Percentiles rank a stretch among this genome's conserved stretches.
Conservation (phyloP, 129 eudicot genomes). For the Gnaphalium uliginosum region DNA sequence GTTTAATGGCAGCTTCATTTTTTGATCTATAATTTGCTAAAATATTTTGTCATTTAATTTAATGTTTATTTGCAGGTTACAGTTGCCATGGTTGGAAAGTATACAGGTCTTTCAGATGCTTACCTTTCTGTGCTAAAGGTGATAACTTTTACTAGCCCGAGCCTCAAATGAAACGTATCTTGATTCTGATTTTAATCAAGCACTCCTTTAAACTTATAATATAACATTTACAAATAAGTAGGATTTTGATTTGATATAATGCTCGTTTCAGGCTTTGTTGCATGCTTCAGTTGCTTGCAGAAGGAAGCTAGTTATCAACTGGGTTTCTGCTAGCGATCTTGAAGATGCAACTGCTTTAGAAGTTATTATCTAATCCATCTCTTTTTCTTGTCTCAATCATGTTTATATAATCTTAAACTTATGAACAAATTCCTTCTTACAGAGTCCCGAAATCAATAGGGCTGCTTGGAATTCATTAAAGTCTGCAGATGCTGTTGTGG, state of each 20-base stretch:
- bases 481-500: slow-evolving; percentile 79
- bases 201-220: background rate
- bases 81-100: slow-evolving; percentile 97
- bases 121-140: slow-evolving; percentile 95
- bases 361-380: slow-evolving; percentile 46
- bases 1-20: background rate
- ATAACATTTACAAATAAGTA: background rate
- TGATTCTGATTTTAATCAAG: background rate
- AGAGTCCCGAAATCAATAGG: slow-evolving; percentile 68
- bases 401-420: slow-evolving; percentile 12
- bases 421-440: slow-evolving; percentile 24
- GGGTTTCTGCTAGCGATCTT: slow-evolving; percentile 91
- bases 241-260: background rate
- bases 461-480: slow-evolving; percentile 83
- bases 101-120: slow-evolving; percentile 88
- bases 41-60: background rate
- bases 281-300: slow-evolving; percentile 87
- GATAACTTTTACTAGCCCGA: slow-evolving; percentile 9
- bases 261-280: slow-evolving; percentile 77
- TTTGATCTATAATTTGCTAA: background rate
- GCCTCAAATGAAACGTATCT: slow-evolving; percentile 3
- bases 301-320: slow-evolving; percentile 69
- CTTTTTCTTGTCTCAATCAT: slow-evolving; percentile 5
- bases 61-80: slow-evolving; percentile 53
- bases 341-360: slow-evolving; percentile 75